Conservation (phyloP, 2,329 filamentous ascomycete species). For the Pseudogymnoascus sp. region DNA sequence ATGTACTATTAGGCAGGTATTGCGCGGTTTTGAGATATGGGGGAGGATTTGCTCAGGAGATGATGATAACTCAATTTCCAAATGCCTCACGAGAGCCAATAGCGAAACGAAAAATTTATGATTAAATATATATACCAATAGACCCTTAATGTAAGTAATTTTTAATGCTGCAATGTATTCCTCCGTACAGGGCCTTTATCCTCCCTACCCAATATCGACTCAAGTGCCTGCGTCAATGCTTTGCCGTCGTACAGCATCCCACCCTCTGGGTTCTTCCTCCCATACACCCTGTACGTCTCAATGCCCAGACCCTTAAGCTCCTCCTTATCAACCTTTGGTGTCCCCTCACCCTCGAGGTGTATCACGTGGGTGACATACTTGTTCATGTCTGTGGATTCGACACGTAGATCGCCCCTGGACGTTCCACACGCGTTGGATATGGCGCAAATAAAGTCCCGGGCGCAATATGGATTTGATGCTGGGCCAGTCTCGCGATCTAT, state of each 20-base stretch:
- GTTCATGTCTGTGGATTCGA: constrained; percentile 21
- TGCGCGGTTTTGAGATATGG: background rate
- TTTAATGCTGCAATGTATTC: constrained; percentile 42
- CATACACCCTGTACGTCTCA: constrained; percentile 68
- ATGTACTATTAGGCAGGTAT: constrained; percentile 1
- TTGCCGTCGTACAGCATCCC: constrained; percentile 66
- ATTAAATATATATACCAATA: background rate
- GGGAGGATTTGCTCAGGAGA: background rate
- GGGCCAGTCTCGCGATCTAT: constrained; percentile 84
- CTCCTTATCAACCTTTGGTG: constrained; percentile 61
- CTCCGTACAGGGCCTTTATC: constrained; percentile 46
- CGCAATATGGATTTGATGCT: constrained; percentile 53
- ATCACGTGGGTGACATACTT: constrained; percentile 76
- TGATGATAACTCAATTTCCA: background rate
- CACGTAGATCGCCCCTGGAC: constrained; percentile 18
- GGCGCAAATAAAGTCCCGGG: constrained; percentile 72
- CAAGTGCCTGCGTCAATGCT: constrained; percentile 65
- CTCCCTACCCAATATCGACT: constrained; percentile 62
- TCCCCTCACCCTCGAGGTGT: constrained; percentile 62
- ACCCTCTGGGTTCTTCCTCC: constrained; percentile 45
- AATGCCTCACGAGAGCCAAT: background rate
- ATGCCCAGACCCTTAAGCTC: constrained; percentile 61
- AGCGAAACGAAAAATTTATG: background rate
- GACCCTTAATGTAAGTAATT: background rate
- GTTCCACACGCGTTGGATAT: constrained; percentile 58